Evolutionary conservation across 129 eudicot genomes (phyloP).

Genomic region (Tanacetum coccineum): DNA sequence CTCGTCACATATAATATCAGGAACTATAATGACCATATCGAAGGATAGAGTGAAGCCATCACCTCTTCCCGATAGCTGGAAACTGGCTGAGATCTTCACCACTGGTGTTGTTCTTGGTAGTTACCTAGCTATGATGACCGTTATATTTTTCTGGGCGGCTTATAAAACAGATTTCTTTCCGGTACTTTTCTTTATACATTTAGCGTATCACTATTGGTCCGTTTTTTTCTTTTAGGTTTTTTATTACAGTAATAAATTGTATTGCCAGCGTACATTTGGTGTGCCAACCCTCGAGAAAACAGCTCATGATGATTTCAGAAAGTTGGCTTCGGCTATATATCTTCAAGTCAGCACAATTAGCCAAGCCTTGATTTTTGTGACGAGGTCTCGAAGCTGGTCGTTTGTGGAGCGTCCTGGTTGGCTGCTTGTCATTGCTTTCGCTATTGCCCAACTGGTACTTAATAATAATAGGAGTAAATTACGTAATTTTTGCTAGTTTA

Average conservation of each 20-base stretch:
- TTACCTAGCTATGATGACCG: slow-evolving; percentile 95
- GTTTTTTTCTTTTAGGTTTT: too few species aligned
- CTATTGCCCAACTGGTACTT: slow-evolving; percentile 85
- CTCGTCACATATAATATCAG: slow-evolving; percentile 32
- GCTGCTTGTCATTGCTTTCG: slow-evolving; percentile 74
- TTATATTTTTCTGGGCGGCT: slow-evolving; percentile 96
- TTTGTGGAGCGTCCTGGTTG: slow-evolving; percentile 94
- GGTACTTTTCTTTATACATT: slow-evolving; percentile 32
- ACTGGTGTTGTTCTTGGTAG: slow-evolving; percentile 88
- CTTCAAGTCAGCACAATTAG: slow-evolving; percentile 99
- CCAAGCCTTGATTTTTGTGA: slow-evolving; percentile 95
- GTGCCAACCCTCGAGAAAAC: slow-evolving; percentile 85
- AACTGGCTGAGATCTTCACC: slow-evolving; percentile 84
- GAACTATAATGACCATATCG: slow-evolving; percentile 97
- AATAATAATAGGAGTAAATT: not conserved
- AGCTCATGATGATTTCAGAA: slow-evolving; percentile 65
- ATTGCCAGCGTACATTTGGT: slow-evolving; percentile 64
- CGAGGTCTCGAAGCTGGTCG: slow-evolving; percentile 96
- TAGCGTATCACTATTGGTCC: too few species aligned
- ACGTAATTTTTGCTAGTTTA: not conserved
- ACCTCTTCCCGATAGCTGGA: slow-evolving; percentile 99
- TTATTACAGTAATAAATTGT: not conserved
- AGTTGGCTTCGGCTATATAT: slow-evolving; percentile 96
- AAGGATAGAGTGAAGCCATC: slow-evolving; percentile 97
- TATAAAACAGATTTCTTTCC: slow-evolving; percentile 92